Conservation (phyloP, 164 flowering plant genomes). For the Pachysandra terminalis region DNA sequence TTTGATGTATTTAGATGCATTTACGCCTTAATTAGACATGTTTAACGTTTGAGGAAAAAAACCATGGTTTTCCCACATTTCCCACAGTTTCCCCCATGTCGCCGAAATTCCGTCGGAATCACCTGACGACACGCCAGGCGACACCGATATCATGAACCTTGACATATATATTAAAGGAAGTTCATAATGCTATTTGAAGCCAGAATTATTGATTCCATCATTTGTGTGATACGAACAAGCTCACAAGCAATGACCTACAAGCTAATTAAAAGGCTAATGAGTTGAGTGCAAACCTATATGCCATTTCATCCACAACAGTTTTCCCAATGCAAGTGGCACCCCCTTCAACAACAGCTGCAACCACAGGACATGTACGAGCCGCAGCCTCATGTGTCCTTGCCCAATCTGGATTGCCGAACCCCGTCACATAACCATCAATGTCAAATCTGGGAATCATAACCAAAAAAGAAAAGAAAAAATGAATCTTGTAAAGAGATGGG, state of each 20-base stretch:
- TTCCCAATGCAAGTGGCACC: slow-evolving; percentile 91
- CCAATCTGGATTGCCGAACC: slow-evolving; percentile 95
- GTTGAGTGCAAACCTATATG: slow-evolving; percentile 47
- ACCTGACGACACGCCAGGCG: too few species aligned
- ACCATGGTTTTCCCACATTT: too few species aligned
- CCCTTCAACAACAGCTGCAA: slow-evolving; percentile 71
- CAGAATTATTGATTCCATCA: background rate
- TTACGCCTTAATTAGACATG: too few species aligned
- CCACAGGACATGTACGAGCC: slow-evolving; percentile 52
- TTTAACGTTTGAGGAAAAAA: too few species aligned
- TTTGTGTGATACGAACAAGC: background rate
- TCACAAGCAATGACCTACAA: background rate
- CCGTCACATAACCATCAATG: slow-evolving; percentile 77
- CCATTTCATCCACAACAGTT: slow-evolving; percentile 85
- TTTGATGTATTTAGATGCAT: too few species aligned
- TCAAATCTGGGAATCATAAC: slow-evolving; percentile 67
- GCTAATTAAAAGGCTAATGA: background rate
- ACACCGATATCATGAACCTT: too few species aligned
- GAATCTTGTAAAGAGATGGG: background rate
- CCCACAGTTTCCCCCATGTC: too few species aligned
- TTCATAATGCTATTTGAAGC: background rate
- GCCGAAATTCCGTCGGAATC: too few species aligned
- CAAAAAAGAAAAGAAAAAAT: slow-evolving; percentile 6
- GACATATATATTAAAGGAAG: too few species aligned
- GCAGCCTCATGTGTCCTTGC: slow-evolving; percentile 72